Evolutionary conservation across 2,329 filamentous ascomycete species (phyloP), one percentile per base, ranked within the genome.

Genomic region (Fusarium sp.): DNA sequence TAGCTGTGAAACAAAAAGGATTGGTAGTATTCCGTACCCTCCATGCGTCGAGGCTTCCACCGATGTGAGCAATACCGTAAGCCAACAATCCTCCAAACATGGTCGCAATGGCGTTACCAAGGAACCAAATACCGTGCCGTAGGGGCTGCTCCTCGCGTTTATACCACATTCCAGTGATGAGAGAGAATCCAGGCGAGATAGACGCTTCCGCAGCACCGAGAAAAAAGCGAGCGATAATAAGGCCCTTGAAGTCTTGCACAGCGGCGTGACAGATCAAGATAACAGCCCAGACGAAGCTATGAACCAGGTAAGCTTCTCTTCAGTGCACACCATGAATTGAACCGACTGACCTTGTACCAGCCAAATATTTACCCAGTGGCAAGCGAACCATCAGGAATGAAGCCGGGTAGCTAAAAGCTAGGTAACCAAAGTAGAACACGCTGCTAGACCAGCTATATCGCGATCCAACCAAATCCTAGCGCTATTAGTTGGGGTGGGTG

Each of bases 151-250:
- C 75, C 4, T 77, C 75, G 0, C 75, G 71, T 1, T 59, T 74
- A 2, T 77, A 77, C 75, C 75, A 77, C 75, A 77, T 77, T 4
- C 75, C 75, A 12, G 75, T 77, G 3, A 77, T 76, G 6, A 77
- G 40, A 0, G 71, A 73, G 11, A 77, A 76, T 0, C 73, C 75
- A 1, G 75, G 75, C 0, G 75, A 75, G 10, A 77, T 77, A 4
- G 75, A 77, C 10, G 75, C 75, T 9, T 77, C 75, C 2, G 75
- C 75, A 6, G 67, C 73, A 17, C 75, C 75, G 0, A 77, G 75
- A 22, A 77, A 75, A 49, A 76, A 74, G 2, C 75, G 69, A 1
- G 69, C 72, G 1, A 73, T 60, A 2, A 77, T 33, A 2, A 77
- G 49, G 6, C 74, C 68, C 2, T 63, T 57, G 2, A 77, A 77